Evolutionary conservation across 768 basidiomycete species (phyloP).

Genomic region (Inosperma sp.): DNA sequence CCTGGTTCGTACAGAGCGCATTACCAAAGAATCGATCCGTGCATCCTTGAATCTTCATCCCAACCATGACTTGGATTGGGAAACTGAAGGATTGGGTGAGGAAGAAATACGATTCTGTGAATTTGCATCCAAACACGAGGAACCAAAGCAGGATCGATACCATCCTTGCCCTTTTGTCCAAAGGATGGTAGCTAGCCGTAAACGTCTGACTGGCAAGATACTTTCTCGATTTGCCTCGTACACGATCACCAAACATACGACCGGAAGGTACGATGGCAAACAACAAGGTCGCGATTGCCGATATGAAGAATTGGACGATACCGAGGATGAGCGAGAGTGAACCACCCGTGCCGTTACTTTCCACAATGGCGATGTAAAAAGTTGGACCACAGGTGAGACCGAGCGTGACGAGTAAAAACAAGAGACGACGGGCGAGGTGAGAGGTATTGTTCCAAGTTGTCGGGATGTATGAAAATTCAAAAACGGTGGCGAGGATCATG

Average conservation of each 20-base stretch:
- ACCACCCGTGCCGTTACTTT: constrained; percentile 58
- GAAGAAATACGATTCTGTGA: constrained; percentile 97
- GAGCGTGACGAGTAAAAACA: constrained; percentile 88
- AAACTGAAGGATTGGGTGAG: constrained; percentile 91
- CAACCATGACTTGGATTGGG: constrained; percentile 91
- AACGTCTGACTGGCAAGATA: constrained; percentile 99
- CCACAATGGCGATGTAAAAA: constrained; percentile 88
- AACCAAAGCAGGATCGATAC: constrained; percentile 83
- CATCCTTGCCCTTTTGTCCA: constrained; percentile 59
- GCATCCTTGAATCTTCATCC: constrained; percentile 94
- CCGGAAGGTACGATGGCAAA: constrained; percentile 94
- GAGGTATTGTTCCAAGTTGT: constrained; percentile 99
- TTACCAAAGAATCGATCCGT: constrained; percentile 81
- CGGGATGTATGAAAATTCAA: constrained; percentile 96
- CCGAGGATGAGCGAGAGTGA: constrained; percentile 86
- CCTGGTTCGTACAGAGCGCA: constrained; percentile 84
- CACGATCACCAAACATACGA: constrained; percentile 97
- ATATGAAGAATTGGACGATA: constrained; percentile 95
- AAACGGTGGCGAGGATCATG: constrained; percentile 91
- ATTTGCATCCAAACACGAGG: constrained; percentile 94
- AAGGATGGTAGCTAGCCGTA: constrained; percentile 86
- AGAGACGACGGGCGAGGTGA: constrained; percentile 84
- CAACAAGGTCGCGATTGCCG: constrained; percentile 76
- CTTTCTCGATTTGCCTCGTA: constrained; percentile 91
- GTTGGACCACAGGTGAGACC: constrained; percentile 91